These are phyloP conservation scores for Aspergillus glaucus DNA, from an alignment of 2,329 filamentous ascomycete species.

Conservation along the genomic window DNA sequence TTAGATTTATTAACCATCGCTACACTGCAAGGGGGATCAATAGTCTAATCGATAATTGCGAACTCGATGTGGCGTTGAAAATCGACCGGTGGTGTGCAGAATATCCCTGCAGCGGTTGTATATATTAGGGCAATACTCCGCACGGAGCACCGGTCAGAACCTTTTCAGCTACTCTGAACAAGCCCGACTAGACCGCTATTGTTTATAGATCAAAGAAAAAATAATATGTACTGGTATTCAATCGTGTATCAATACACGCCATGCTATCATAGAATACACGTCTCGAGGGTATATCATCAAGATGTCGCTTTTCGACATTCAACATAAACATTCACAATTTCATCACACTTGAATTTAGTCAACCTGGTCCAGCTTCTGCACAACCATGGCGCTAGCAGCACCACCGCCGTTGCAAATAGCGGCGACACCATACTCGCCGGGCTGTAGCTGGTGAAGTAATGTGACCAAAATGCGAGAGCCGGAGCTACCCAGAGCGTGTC, in stretches of 20 bases:
- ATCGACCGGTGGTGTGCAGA: too few relatives aligned
- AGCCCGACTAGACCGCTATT: too few relatives aligned
- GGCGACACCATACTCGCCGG: slow-evolving; percentile 88
- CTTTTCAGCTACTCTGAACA: too few relatives aligned
- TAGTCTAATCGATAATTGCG: too few relatives aligned
- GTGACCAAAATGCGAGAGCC: slow-evolving; percentile 87
- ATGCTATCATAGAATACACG: background rate
- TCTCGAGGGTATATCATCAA: background rate
- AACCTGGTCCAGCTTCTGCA: slow-evolving; percentile 66
- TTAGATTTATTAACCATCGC: too few relatives aligned
- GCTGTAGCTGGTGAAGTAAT: slow-evolving; percentile 81
- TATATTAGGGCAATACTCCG: too few relatives aligned
- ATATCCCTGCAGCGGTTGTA: too few relatives aligned
- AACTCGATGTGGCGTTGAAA: too few relatives aligned
- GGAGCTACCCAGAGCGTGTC: slow-evolving; percentile 88
- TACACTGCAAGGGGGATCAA: too few relatives aligned
- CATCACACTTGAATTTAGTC: slow-evolving; percentile 20
- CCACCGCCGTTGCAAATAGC: slow-evolving; percentile 97
- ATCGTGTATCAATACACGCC: background rate
- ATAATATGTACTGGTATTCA: background rate
- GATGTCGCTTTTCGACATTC: background rate
- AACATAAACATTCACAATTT: background rate
- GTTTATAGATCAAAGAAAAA: background rate
- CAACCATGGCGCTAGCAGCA: slow-evolving; percentile 82
- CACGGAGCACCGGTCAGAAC: background rate